Percentiles rank a stretch among this genome's conserved stretches.
phyloP scores from a whole-genome alignment of 768 basidiomycete genomes.

The Polyporus arcularius region DNA sequence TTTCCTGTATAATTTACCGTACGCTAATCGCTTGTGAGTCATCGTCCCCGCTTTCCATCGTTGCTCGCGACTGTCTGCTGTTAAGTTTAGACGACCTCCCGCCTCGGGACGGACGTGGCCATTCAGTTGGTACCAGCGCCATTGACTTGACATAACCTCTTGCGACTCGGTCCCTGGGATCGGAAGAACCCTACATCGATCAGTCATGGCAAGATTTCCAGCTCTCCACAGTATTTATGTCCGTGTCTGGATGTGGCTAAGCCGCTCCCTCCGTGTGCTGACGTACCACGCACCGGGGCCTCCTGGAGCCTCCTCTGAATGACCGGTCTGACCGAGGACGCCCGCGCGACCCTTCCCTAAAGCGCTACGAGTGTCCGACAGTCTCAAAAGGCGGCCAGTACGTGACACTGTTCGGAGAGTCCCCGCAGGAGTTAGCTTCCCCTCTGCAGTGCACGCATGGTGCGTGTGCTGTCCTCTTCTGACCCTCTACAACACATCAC shows the following conservation, averaged over 20 bases:
- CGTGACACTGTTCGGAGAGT: not conserved
- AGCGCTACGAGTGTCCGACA: not conserved
- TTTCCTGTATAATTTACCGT: slow-evolving; percentile 45
- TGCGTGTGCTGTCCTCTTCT: not conserved
- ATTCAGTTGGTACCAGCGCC: slow-evolving; percentile 17
- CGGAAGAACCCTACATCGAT: slow-evolving; percentile 20
- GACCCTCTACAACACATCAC: not conserved
- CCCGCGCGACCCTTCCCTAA: not conserved
- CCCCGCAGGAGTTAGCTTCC: not conserved
- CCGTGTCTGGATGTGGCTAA: slow-evolving; percentile 12
- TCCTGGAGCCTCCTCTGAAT: slow-evolving; percentile 3
- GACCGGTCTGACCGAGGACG: slow-evolving; percentile 2
- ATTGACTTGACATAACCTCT: slow-evolving; percentile 19
- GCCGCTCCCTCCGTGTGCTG: slow-evolving; percentile 16
- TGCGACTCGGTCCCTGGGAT: slow-evolving; percentile 16
- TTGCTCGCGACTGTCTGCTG: slow-evolving; percentile 6
- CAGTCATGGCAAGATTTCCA: slow-evolving; percentile 3
- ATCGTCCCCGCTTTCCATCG: slow-evolving; percentile 17
- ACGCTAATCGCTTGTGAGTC: slow-evolving; percentile 30
- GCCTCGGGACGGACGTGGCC: slow-evolving; percentile 12
- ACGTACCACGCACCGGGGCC: slow-evolving; percentile 11
- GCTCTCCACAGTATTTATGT: slow-evolving; percentile 16
- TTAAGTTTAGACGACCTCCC: slow-evolving; percentile 21
- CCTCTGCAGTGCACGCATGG: not conserved
- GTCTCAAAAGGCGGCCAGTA: not conserved